Evolutionary conservation across 163 green algal genomes (phyloP).

Genomic region (Chloromonas sp.): DNA sequence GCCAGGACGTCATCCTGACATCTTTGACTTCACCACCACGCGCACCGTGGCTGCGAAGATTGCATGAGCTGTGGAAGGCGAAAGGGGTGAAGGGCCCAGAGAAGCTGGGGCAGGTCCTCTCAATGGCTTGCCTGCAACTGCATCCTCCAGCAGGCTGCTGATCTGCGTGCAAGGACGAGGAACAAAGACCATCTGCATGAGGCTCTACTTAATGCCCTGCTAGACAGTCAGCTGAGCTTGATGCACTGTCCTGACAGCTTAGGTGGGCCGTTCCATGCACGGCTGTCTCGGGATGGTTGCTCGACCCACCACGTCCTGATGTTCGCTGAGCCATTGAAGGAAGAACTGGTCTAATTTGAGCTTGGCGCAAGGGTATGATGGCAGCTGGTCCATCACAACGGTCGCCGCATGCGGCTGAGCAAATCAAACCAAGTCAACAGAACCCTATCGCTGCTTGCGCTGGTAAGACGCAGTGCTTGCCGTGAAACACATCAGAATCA

Average conservation of each 20-base stretch:
- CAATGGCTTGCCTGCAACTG: constrained; percentile 59
- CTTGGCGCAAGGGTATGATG: constrained; percentile 72
- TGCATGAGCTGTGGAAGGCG: constrained; percentile 49
- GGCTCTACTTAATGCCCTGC: no score
- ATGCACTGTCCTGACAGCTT: no score
- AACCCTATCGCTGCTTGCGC: no score
- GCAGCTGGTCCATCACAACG: constrained; percentile 24
- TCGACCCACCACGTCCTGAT: constrained; percentile 66
- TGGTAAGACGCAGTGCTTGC: no score
- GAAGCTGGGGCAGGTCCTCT: constrained; percentile 23
- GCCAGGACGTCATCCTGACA: no score
- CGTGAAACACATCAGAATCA: no score
- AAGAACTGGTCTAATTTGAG: constrained; percentile 97
- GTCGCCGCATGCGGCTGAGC: not conserved
- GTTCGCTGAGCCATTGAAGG: constrained; percentile 91
- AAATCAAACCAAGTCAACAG: no score
- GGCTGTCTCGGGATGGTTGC: not conserved
- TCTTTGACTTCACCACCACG: not conserved
- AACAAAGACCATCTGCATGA: no score
- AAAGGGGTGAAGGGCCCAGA: constrained; percentile 48
- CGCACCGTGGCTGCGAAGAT: constrained; percentile 57
- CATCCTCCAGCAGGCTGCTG: constrained; percentile 76
- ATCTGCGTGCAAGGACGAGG: constrained; percentile 46
- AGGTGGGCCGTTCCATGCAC: not conserved
- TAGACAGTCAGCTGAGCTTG: no score